A percentile compares a stretch with the other conserved stretches of the same genome.
These are phyloP conservation scores for Davidsoniella eucalypti DNA, from an alignment of 2,329 filamentous ascomycete species.

Conservation along the genomic window DNA sequence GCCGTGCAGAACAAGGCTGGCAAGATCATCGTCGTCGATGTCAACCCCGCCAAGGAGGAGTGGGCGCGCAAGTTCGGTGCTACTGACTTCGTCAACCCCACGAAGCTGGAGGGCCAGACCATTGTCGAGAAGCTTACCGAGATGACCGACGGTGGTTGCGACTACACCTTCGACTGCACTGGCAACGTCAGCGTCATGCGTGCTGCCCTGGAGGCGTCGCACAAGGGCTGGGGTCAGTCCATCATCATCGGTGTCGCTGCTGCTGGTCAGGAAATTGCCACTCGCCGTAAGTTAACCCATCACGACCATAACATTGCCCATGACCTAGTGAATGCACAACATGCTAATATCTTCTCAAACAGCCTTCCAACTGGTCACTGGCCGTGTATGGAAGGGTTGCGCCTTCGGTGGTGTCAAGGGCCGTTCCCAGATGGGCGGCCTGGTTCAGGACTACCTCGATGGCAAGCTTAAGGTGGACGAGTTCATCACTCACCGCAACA, in stretches of 20 bases:
- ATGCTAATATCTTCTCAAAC: slow-evolving; percentile 14
- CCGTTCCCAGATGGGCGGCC: slow-evolving; percentile 71
- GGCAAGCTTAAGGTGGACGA: slow-evolving; percentile 95
- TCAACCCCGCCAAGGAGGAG: slow-evolving; percentile 80
- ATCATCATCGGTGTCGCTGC: slow-evolving; percentile 97
- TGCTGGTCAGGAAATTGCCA: slow-evolving; percentile 88
- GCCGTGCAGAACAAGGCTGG: slow-evolving; percentile 68
- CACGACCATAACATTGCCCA: neutral
- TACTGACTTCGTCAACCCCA: slow-evolving; percentile 92
- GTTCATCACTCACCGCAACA: slow-evolving; percentile 94
- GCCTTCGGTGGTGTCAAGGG: slow-evolving; percentile 98
- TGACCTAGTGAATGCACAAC: neutral
- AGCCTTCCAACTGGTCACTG: slow-evolving; percentile 98
- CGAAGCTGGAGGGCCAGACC: slow-evolving; percentile 57
- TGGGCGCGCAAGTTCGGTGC: slow-evolving; percentile 93
- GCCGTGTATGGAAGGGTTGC: slow-evolving; percentile 93
- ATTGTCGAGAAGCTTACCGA: slow-evolving; percentile 88
- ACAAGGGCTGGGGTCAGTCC: slow-evolving; percentile 98
- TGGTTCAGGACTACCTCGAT: slow-evolving; percentile 78
- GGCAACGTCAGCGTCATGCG: slow-evolving; percentile 95
- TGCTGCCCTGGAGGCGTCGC: slow-evolving; percentile 87
- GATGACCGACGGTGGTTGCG: slow-evolving; percentile 94
- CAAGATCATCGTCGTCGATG: slow-evolving; percentile 56
- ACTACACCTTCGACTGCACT: slow-evolving; percentile 99
- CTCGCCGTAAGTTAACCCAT: slow-evolving; percentile 55